Evolutionary conservation across 164 flowering plant genomes (phyloP).

Genomic region (Taxillus chinensis): DNA sequence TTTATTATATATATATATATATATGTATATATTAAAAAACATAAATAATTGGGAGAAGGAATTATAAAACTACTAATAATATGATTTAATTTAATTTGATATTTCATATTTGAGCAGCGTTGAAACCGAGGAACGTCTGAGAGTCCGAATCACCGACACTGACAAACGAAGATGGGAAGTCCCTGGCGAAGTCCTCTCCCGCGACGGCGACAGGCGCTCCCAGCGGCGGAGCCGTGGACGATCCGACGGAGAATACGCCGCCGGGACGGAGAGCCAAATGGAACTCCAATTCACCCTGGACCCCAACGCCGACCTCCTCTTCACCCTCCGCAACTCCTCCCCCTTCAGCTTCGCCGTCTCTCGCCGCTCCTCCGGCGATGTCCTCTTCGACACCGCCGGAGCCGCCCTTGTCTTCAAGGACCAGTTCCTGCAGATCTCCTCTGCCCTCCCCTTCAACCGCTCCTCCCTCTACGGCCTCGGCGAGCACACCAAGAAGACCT

Average conservation of each 20-base stretch:
- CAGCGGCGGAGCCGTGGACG: not conserved
- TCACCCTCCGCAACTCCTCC: not conserved
- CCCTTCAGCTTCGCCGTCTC: not conserved
- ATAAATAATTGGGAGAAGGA: too few species aligned
- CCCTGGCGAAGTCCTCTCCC: not conserved
- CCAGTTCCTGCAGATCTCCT: not conserved
- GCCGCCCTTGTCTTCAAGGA: not conserved
- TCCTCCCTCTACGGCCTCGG: conserved; percentile 3
- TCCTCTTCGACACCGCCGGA: conserved; percentile 1
- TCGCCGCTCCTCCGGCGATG: not conserved
- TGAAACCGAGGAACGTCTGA: not conserved
- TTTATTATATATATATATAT: too few species aligned
- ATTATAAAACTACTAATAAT: too few species aligned
- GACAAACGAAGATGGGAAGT: not conserved
- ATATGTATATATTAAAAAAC: too few species aligned
- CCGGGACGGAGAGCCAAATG: too few species aligned
- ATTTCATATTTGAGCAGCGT: not conserved
- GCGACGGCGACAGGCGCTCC: not conserved
- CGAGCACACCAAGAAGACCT: conserved; percentile 1
- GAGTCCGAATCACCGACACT: not conserved
- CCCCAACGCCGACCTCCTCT: not conserved
- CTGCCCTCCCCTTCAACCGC: not conserved
- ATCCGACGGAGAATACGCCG: too few species aligned
- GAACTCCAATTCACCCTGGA: not conserved
- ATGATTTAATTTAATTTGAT: too few species aligned